Base-by-base conservation (phyloP, 495 filamentous ascomycete species). In the Elaphomyces granulatus region DNA sequence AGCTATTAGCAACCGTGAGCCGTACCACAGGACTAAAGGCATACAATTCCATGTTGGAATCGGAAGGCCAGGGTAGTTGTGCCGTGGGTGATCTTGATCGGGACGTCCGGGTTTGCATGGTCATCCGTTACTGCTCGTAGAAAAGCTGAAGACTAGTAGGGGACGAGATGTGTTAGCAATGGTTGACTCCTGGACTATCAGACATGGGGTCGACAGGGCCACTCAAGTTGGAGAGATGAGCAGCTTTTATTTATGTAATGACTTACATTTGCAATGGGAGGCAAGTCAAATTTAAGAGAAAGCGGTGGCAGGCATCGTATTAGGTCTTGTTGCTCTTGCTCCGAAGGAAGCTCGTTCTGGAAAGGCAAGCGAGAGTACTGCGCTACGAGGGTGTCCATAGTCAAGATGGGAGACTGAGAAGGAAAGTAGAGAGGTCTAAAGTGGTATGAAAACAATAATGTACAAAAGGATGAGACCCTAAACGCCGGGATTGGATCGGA, bases 81-180 rank as follows among this genome's bases (percentile, higher is more conserved):
- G 58, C 90, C 90, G 74, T 98, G 92, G 32, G 92, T 92, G 54
- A 98, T 81, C 74, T 98, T 98, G 70, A 98, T 98, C 33, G 90
- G 90, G 60, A 85, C 93, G 60, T 79, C 75, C 38, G 92, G 87
- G 66, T 98, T 98, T 45, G 86, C 77, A 63, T 86, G 76, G 76
- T 98, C 90, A 64, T 98, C 90, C 46, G 90, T 94, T 64, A 82
- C 84, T 37, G 92, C 83, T 57, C 90, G 88, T 53, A 98, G 86
- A 77, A 88, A 98, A 42, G 86, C 75, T 26, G 85, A 78, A 38
- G 79, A 78, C 83, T 92, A 48, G n/a, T 28, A 12, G 23, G 23
- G 12, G 23, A 12, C n/a, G n/a, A n/a, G n/a, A n/a, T n/a, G n/a
- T n/a, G n/a, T n/a, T n/a, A n/a, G n/a, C n/a, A n/a, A n/a, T n/a